Base-by-base conservation (phyloP, 2,329 filamentous ascomycete genomes). In the Verticillium isaacii region DNA sequence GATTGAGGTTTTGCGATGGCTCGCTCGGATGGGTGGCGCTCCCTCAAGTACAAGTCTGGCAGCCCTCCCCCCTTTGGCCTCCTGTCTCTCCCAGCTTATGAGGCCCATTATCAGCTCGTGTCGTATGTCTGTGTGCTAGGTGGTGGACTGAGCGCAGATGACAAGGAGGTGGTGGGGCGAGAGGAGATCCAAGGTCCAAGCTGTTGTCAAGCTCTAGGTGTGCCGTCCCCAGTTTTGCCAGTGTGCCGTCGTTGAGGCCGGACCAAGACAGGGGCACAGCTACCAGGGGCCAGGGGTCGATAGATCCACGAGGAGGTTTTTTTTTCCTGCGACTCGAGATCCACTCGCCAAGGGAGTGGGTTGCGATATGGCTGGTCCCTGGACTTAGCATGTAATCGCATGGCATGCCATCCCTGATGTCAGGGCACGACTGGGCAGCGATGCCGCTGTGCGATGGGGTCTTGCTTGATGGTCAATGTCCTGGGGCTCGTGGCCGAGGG, bases 31-130 rank as follows among this genome's bases (percentile, higher is more conserved):
- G 45, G 45, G 45, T 50, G 45, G 45, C 45, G 45, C 45, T 50
- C 19, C 45, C 45, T 50, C 45, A 50, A 50, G 45, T 50, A 50
- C 45, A 23, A 50, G 45, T 50, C 45, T 50, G n/a, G n/a, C 19
- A 19, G 25, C n/a, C 45, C 19, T 19, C 19, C n/a, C 9, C 45
- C 45, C 41, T n/a, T 50, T 19, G 23, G n/a, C 11, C 34, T 58
- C 56, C 23, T 25, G 56, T 41, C 32, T 58, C 56, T 37, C 41
- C 36, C 56, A 58, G 29, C 56, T 58, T 37, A 58, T 58, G 56
- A 58, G 37, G 34, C 56, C 56, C 56, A 39, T 58, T 58, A 39
- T 58, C 34, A 36, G 56, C 56, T 39, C 32, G 34, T 58, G 56
- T 37, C 56, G 56, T 41, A 37, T 37, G 34, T 58, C 56, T 32